phyloP scores from a whole-genome alignment of 2,329 filamentous ascomycete species.

The Raffaelea arxii region DNA sequence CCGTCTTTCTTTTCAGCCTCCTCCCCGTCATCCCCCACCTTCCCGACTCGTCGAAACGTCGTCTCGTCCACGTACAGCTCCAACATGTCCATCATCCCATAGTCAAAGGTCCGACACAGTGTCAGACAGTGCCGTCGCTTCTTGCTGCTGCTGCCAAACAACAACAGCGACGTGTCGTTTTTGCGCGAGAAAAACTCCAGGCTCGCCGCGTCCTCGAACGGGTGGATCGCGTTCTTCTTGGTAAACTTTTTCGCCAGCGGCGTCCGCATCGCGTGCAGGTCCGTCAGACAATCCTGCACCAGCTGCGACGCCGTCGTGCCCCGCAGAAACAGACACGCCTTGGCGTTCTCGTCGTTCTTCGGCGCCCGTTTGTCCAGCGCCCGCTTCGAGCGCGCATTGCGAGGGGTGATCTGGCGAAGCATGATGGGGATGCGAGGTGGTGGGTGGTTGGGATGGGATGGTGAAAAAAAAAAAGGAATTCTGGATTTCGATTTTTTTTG shows the following conservation, averaged over 20 bases:
- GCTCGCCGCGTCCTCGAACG: constrained; percentile 64
- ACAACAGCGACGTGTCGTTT: constrained; percentile 67
- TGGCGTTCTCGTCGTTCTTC: constrained; percentile 81
- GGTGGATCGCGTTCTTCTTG: constrained; percentile 86
- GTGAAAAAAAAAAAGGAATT: background rate
- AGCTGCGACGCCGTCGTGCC: constrained; percentile 78
- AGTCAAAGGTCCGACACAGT: constrained; percentile 69
- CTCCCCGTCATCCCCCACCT: constrained; percentile 55
- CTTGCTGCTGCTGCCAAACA: constrained; percentile 81
- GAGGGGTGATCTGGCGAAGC: constrained; percentile 35
- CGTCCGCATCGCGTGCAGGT: constrained; percentile 75
- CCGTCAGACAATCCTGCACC: constrained; percentile 72
- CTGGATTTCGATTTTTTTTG: background rate
- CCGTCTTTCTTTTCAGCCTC: background rate
- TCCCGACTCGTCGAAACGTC: constrained; percentile 56
- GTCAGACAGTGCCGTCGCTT: constrained; percentile 92
- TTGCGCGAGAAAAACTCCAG: constrained; percentile 84
- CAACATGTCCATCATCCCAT: constrained; percentile 89
- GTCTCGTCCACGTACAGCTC: constrained; percentile 76
- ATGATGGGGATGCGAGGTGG: constrained; percentile 4
- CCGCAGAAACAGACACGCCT: constrained; percentile 80
- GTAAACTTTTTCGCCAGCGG: constrained; percentile 83
- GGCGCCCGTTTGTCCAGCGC: constrained; percentile 89
- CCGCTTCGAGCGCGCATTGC: constrained; percentile 81
- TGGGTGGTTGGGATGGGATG: background rate